Evolutionary conservation across 352 stramenopile species (phyloP), one percentile per base, ranked within the genome.

Genomic region (Blastocystis sp.): DNA sequence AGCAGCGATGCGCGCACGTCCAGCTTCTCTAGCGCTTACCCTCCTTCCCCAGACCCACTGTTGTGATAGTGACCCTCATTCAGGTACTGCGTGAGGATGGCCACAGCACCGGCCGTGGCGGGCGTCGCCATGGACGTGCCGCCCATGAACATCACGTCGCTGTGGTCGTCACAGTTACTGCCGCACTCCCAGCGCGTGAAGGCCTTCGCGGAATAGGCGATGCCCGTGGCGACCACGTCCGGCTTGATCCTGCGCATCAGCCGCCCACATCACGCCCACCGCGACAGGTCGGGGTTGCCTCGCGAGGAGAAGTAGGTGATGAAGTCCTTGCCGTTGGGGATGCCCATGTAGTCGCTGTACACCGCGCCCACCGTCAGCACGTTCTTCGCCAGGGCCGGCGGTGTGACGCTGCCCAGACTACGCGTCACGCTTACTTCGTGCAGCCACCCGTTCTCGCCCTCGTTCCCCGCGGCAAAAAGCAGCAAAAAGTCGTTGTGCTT

Each of bases 221-320:
- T 28, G 19, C 74, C 74, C 21, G 34, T 28, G 28, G 56, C 40
- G 3, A 82, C 74, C 5, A 82, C 40, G 43, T 82, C 45, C 17
- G 74, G 74, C 74, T 66, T 82, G n/a, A 82, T 66, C 9, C 38
- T 69, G 21, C 23, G n/a, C 19, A 14, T 82, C 9, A 48, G 1
- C 10, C 48, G 52, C 41, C 21, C 23, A 17, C 28, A n/a, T 56
- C 3, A 41, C 21, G n/a, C 66, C 34, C 53, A 76, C 66, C 66
- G 28, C 9, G 28, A 28, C 14, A 9, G 21, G n/a, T 41, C 28
- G 1, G 19, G 4, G 43, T 82, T 28, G 40, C 74, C 74, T 45
- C 53, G 9, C 21, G 74, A 82, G 41, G 74, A 82, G 74, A 82
- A 82, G 61, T 82, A 82, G 19, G 53, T 66, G n/a, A 67, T 69